phyloP scores from a whole-genome alignment of 345 rosid genomes.

The Acer yangbiense region DNA sequence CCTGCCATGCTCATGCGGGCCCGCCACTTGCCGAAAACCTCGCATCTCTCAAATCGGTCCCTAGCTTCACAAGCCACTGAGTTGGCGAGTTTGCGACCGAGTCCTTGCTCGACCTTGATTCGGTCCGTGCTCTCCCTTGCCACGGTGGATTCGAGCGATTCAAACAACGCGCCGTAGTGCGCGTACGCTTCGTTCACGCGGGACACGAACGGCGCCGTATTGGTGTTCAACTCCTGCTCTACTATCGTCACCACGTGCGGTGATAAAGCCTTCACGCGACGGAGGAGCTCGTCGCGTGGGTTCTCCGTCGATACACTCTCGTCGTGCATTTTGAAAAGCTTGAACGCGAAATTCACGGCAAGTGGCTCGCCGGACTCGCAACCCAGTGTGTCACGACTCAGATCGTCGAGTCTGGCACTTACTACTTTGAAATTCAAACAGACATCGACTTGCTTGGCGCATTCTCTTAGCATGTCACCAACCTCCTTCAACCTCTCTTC shows the following conservation, averaged over 20 bases:
- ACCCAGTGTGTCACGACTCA: slow-evolving; percentile 66
- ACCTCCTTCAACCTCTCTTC: slow-evolving; percentile 56
- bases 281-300: slow-evolving; percentile 86
- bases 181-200: slow-evolving; percentile 56
- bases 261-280: slow-evolving; percentile 70
- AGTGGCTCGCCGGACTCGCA: slow-evolving; percentile 67
- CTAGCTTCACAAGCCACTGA: slow-evolving; percentile 86
- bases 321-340: slow-evolving; percentile 70
- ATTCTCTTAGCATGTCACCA: slow-evolving; percentile 43
- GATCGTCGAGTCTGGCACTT: slow-evolving; percentile 45
- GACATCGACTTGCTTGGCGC: slow-evolving; percentile 46
- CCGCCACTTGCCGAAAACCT: slow-evolving; percentile 96
- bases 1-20: slow-evolving; percentile 97
- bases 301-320: slow-evolving; percentile 90
- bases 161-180: slow-evolving; percentile 76
- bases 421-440: slow-evolving; percentile 48
- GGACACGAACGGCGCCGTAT: slow-evolving; percentile 69
- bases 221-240: slow-evolving; percentile 72
- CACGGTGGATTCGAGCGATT: slow-evolving; percentile 70
- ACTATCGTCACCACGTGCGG: slow-evolving; percentile 84
- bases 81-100: slow-evolving; percentile 68
- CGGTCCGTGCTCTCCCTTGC: slow-evolving; percentile 45
- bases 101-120: slow-evolving; percentile 60
- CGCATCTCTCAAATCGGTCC: slow-evolving; percentile 87
- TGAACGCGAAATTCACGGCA: slow-evolving; percentile 86